These are phyloP conservation scores for Castanopsis chinensis DNA, from an alignment of 306 rosid genomes.

Conservation along the genomic window DNA sequence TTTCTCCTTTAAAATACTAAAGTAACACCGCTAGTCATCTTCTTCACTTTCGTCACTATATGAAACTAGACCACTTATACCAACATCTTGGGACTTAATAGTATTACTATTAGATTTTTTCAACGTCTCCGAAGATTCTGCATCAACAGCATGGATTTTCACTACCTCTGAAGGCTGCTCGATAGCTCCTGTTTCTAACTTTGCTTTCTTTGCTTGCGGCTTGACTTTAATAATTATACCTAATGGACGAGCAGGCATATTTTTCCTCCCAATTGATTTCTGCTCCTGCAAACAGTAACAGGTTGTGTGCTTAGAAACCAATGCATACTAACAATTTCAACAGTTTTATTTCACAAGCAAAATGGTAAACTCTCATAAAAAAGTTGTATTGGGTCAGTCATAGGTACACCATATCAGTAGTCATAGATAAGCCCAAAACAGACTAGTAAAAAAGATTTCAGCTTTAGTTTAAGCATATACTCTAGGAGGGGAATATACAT, in stretches of 20 bases:
- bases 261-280: slow-evolving; percentile 54
- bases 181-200: slow-evolving; percentile 39
- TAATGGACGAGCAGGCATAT: slow-evolving; percentile 44
- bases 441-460: background rate
- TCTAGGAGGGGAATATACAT: background rate
- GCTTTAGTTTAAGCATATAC: background rate
- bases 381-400: background rate
- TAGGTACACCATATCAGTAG: too few species aligned
- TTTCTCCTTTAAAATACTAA: background rate
- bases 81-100: slow-evolving; percentile 34
- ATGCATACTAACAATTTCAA: slow-evolving; percentile 1
- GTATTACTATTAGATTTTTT: slow-evolving; percentile 27
- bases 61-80: slow-evolving; percentile 57
- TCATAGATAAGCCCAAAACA: too few species aligned
- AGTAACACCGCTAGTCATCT: slow-evolving; percentile 40
- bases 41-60: slow-evolving; percentile 86
- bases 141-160: slow-evolving; percentile 13
- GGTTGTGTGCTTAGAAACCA: background rate
- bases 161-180: slow-evolving; percentile 34
- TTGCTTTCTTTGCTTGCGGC: slow-evolving; percentile 75
- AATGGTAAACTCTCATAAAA: background rate
- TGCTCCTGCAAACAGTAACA: slow-evolving; percentile 53
- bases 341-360: background rate
- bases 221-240: slow-evolving; percentile 72
- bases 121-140: slow-evolving; percentile 25